These are phyloP conservation scores for Volvox reticuliferus DNA, from an alignment of 139 green algal species.

Conservation along the genomic window DNA sequence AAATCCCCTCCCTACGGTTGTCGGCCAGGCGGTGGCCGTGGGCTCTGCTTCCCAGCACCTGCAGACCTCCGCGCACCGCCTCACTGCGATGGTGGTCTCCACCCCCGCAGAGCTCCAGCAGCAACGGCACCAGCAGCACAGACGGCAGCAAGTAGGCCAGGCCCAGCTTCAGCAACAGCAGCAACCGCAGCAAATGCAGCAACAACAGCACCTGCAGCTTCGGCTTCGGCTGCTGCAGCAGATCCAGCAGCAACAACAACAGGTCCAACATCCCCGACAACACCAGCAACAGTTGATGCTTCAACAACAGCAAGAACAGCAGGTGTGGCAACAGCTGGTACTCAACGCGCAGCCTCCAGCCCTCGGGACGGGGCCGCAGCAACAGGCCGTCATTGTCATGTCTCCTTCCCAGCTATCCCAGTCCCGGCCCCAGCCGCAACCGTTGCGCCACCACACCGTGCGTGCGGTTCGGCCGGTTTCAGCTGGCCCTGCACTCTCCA, in stretches of 20 bases:
- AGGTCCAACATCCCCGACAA: neutral
- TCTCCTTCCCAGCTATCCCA: neutral
- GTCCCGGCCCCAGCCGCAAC: neutral
- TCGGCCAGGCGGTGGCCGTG: neutral
- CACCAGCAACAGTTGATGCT: neutral
- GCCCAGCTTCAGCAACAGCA: constrained; percentile 7
- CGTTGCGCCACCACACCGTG: neutral
- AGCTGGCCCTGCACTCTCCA: neutral
- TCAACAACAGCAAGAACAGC: neutral
- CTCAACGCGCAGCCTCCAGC: neutral
- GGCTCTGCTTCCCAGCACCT: too few relatives aligned
- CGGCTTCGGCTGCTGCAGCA: neutral
- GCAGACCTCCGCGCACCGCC: too few relatives aligned
- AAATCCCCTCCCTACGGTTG: too few relatives aligned
- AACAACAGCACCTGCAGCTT: neutral
- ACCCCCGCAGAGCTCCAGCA: neutral
- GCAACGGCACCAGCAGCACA: neutral
- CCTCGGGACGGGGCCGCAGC: neutral
- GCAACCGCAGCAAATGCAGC: constrained; percentile 2
- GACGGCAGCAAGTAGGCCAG: neutral
- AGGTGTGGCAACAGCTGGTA: neutral
- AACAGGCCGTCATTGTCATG: neutral
- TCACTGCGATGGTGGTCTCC: neutral
- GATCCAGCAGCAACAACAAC: neutral
- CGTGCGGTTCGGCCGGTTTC: neutral